A percentile compares a stretch with the other conserved stretches of the same genome.
These are phyloP conservation scores for Globisporangium perplexum DNA, from an alignment of 352 stramenopile species.

Conservation along the genomic window DNA sequence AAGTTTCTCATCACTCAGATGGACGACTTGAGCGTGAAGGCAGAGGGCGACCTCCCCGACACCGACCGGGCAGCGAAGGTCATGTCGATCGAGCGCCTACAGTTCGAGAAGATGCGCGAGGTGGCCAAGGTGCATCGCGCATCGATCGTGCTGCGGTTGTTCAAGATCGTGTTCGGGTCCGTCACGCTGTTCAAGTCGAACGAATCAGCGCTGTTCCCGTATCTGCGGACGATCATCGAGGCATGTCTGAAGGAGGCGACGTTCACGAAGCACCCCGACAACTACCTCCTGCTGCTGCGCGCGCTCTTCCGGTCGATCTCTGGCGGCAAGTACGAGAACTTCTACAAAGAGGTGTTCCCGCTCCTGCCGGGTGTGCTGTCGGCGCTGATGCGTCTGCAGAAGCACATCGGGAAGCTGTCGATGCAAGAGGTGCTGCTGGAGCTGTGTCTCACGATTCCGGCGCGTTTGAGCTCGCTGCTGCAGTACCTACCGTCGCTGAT, in stretches of 20 bases:
- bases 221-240: conserved; percentile 92
- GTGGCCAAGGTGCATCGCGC: conserved; percentile 70
- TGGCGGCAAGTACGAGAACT: conserved; percentile 97
- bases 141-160: conserved; percentile 89
- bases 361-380: conserved; percentile 92
- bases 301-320: conserved; percentile 96
- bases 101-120: conserved; percentile 75
- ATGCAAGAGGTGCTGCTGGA: conserved; percentile 94
- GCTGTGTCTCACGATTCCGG: conserved; percentile 95
- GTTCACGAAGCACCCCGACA: conserved; percentile 89
- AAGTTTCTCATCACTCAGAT: conserved; percentile 95
- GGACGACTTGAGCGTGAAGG: conserved; percentile 85
- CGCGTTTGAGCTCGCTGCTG: conserved; percentile 92
- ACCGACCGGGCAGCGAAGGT: conserved; percentile 73
- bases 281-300: conserved; percentile 93
- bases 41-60: conserved; percentile 71
- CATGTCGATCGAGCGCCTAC: conserved; percentile 58
- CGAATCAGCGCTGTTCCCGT: conserved; percentile 91
- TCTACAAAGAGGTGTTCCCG: conserved; percentile 96
- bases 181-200: conserved; percentile 96
- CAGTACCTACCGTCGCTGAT: conserved; percentile 96
- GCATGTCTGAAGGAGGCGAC: conserved; percentile 90
- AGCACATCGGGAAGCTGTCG: conserved; percentile 72
- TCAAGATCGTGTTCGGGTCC: conserved; percentile 96
- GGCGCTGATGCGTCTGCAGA: conserved; percentile 91